phyloP scores from a whole-genome alignment of 768 basidiomycete species.

The Phylloporus sp. region DNA sequence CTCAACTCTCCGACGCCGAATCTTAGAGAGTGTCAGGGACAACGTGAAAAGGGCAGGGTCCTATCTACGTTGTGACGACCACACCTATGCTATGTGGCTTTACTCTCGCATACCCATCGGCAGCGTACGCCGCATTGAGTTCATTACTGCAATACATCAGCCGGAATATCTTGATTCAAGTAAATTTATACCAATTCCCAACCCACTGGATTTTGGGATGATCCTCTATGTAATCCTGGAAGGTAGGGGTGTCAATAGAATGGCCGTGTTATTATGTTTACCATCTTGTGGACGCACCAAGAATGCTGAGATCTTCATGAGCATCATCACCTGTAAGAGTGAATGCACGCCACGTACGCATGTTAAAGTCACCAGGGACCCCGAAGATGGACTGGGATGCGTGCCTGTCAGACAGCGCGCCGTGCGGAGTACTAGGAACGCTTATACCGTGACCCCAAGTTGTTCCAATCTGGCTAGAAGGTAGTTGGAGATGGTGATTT shows the following conservation, averaged over 20 bases:
- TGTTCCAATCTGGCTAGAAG: conserved; percentile 61
- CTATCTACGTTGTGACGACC: conserved; percentile 68
- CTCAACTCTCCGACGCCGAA: conserved; percentile 95
- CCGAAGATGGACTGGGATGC: conserved; percentile 68
- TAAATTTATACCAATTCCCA: conserved; percentile 63
- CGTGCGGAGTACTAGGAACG: neutral
- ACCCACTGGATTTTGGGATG: conserved; percentile 78
- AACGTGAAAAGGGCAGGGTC: neutral
- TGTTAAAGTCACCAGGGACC: conserved; percentile 85
- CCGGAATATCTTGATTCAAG: neutral
- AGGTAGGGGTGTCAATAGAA: neutral
- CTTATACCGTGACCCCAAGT: conserved; percentile 55
- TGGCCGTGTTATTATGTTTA: neutral
- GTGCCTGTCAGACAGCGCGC: neutral
- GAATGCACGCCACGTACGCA: conserved; percentile 37
- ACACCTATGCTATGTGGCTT: conserved; percentile 72
- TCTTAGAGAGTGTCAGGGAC: conserved; percentile 30
- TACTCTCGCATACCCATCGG: conserved; percentile 89
- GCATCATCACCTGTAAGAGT: neutral
- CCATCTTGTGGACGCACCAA: conserved; percentile 17
- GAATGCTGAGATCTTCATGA: conserved; percentile 22
- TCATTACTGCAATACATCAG: conserved; percentile 54
- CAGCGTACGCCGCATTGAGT: conserved; percentile 85
- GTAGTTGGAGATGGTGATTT: conserved; percentile 55
- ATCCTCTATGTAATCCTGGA: conserved; percentile 78